phyloP scores from a whole-genome alignment of 257 asterid genomes.

The Solanum chiquidenum region DNA sequence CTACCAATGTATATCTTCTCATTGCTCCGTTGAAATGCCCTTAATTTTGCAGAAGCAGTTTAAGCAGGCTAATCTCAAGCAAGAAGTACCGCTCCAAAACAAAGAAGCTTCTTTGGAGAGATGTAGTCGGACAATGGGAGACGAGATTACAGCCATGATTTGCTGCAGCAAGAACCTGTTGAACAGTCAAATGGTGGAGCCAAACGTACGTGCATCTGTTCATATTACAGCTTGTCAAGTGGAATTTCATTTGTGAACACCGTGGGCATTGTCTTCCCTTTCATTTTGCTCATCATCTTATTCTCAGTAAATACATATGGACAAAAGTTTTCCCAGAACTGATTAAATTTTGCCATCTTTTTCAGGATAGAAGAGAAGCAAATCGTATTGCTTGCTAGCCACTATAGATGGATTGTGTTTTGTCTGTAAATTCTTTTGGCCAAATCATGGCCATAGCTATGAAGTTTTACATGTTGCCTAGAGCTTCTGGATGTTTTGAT shows the following conservation, averaged over 20 bases:
- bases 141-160: background rate
- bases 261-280: background rate
- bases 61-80: slow-evolving; percentile 22
- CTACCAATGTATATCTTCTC: background rate
- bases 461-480: background rate
- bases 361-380: background rate
- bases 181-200: slow-evolving; percentile 11
- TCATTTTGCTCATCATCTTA: background rate
- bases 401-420: background rate
- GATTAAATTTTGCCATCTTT: background rate
- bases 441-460: background rate
- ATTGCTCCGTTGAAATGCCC: background rate
- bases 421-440: background rate
- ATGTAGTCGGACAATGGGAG: background rate
- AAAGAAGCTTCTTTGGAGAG: slow-evolving; percentile 15
- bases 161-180: slow-evolving; percentile 9
- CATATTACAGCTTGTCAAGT: background rate
- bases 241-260: background rate
- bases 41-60: slow-evolving; percentile 60
- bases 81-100: slow-evolving; percentile 7
- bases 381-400: background rate
- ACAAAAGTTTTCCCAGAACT: background rate
- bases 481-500: background rate
- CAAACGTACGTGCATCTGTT: slow-evolving; percentile 37
- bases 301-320: background rate